Evolutionary conservation across 1,284 basidiomycete species (phyloP).

Genomic region (Anthracocystis walkeri): DNA sequence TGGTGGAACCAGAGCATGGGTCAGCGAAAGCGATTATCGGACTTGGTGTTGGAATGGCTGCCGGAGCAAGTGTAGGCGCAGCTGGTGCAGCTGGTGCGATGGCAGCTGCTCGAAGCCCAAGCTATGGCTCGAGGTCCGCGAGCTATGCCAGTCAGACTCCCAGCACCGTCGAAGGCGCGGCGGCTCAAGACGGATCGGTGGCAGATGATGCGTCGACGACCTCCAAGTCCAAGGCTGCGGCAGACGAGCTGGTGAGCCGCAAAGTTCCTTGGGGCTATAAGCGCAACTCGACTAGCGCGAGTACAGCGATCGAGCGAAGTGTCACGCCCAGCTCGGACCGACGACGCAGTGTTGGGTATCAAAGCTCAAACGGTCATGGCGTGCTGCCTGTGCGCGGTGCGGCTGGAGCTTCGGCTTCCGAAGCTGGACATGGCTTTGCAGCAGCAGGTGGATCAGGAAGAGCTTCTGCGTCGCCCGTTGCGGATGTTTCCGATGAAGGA

Average conservation of each 20-base stretch:
- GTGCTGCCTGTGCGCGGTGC: conserved; percentile 16
- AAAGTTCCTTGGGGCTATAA: conserved; percentile 62
- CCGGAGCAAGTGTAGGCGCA: conserved; percentile 16
- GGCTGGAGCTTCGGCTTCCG: conserved; percentile 9
- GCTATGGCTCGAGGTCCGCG: conserved; percentile 31
- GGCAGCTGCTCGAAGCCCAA: conserved; percentile 20
- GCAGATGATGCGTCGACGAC: conserved; percentile 33
- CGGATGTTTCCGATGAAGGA: conserved; percentile 9
- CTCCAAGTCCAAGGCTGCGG: conserved; percentile 25
- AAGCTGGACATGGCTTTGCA: conserved; percentile 18
- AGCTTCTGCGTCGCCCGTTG: conserved; percentile 4
- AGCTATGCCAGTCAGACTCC: conserved; percentile 36
- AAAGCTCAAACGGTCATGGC: conserved; percentile 40
- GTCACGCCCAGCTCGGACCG: conserved; percentile 42
- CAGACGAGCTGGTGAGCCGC: conserved; percentile 53
- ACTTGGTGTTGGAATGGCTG: conserved; percentile 17
- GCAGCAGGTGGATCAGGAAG: neutral
- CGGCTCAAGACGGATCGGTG: conserved; percentile 12
- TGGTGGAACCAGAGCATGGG: conserved; percentile 16
- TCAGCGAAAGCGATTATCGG: conserved; percentile 10
- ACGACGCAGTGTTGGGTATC: conserved; percentile 39
- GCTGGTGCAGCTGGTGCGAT: conserved; percentile 15
- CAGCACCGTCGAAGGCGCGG: conserved; percentile 15
- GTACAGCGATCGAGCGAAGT: conserved; percentile 22
- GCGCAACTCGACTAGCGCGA: conserved; percentile 39